These are phyloP conservation scores for Xerocomus potaroensis DNA, from an alignment of 768 basidiomycete genomes.

Conservation along the genomic window DNA sequence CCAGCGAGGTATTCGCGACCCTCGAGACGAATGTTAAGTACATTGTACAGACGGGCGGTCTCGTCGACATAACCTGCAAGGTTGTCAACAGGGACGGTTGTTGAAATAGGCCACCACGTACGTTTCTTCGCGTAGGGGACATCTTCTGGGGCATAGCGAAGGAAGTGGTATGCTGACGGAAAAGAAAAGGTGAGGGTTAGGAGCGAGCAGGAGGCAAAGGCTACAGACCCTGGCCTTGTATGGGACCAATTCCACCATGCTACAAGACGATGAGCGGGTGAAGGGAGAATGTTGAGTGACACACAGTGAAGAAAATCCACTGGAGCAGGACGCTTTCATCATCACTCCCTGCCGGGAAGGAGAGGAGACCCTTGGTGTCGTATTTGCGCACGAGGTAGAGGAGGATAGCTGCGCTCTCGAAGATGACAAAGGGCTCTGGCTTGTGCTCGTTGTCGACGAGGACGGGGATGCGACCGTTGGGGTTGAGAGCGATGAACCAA, in stretches of 20 bases:
- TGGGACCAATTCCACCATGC: slow-evolving; percentile 84
- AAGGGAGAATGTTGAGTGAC: slow-evolving; percentile 11
- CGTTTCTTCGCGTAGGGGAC: slow-evolving; percentile 67
- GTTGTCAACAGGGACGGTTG: slow-evolving; percentile 2
- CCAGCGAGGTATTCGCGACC: slow-evolving; percentile 79
- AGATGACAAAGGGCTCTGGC: slow-evolving; percentile 56
- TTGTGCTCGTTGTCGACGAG: slow-evolving; percentile 54
- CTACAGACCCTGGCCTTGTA: slow-evolving; percentile 65
- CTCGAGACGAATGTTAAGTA: slow-evolving; percentile 72
- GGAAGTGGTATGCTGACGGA: slow-evolving; percentile 63
- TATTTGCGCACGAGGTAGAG: slow-evolving; percentile 80
- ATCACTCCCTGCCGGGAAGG: slow-evolving; percentile 55
- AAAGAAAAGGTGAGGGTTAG: slow-evolving; percentile 9
- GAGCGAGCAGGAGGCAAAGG: neutral
- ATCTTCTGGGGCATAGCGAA: slow-evolving; percentile 56
- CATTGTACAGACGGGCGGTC: slow-evolving; percentile 78
- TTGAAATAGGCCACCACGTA: slow-evolving; percentile 21
- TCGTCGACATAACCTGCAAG: slow-evolving; percentile 69
- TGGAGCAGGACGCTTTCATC: slow-evolving; percentile 71
- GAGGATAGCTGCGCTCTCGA: slow-evolving; percentile 79
- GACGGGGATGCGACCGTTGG: slow-evolving; percentile 69
- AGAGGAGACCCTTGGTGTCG: slow-evolving; percentile 71
- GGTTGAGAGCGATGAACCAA: slow-evolving; percentile 74
- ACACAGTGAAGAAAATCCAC: slow-evolving; percentile 83
- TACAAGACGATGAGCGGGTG: slow-evolving; percentile 24